A percentile compares a stretch with the other conserved stretches of the same genome.
phyloP scores from a whole-genome alignment of 2,329 filamentous ascomycete species.

The Neonectria faginata region DNA sequence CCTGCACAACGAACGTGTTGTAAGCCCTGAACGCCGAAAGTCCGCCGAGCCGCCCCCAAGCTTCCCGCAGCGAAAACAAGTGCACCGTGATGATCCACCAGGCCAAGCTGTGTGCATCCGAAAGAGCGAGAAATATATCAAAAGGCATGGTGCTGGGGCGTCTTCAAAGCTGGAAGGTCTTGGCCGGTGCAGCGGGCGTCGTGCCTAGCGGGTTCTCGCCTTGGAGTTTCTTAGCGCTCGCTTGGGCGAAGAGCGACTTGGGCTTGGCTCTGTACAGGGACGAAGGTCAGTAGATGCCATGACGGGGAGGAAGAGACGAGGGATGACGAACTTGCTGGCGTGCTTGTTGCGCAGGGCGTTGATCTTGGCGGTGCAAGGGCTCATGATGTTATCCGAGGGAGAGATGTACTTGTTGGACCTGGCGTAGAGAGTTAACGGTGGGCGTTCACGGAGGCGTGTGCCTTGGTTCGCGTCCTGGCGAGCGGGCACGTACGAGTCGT shows the following conservation, averaged over 20 bases:
- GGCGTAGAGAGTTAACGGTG: conserved; percentile 29
- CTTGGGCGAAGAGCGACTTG: conserved; percentile 75
- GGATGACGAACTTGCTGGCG: conserved; percentile 74
- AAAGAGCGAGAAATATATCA: conserved; percentile 26
- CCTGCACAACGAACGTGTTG: conserved; percentile 35
- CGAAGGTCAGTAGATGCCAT: conserved; percentile 36
- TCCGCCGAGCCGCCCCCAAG: conserved; percentile 36
- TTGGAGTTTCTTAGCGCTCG: conserved; percentile 71
- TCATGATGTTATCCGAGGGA: conserved; percentile 90
- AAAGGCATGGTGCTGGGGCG: conserved; percentile 4
- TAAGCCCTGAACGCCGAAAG: conserved; percentile 39
- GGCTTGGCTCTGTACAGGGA: conserved; percentile 66
- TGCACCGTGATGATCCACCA: conserved; percentile 28
- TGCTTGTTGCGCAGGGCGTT: conserved; percentile 84
- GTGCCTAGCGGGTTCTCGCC: conserved; percentile 58
- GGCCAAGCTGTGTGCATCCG: conserved; percentile 28
- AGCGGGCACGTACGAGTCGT: conserved; percentile 68
- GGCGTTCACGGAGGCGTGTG: neutral
- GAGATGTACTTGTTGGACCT: conserved; percentile 74
- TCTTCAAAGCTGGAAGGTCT: conserved; percentile 40
- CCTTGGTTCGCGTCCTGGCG: neutral
- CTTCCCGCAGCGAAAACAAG: conserved; percentile 36
- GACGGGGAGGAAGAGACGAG: neutral
- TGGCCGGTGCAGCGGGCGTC: conserved; percentile 50
- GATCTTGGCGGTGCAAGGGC: conserved; percentile 85